These are phyloP conservation scores for Trypanosoma cruzi DNA, from an alignment of 208 protist species.

Conservation along the genomic window DNA sequence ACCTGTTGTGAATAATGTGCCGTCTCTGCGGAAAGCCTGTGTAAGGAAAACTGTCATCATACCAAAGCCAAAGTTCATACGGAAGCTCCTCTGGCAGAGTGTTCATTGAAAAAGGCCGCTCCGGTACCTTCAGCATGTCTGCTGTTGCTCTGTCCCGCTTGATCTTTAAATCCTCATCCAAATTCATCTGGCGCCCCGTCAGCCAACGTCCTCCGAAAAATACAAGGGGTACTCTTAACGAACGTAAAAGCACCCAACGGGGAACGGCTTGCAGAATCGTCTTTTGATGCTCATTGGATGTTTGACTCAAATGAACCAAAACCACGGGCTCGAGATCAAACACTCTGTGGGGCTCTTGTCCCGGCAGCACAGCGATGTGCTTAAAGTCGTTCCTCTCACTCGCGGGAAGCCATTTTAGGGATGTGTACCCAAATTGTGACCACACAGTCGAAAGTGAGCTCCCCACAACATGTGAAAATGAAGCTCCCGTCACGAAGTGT, in stretches of 20 bases:
- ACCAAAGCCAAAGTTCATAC: slow-evolving; percentile 22
- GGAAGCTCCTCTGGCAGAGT: neutral
- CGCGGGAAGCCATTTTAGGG: slow-evolving; percentile 60
- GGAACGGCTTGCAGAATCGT: slow-evolving; percentile 33
- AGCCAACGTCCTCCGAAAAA: slow-evolving; percentile 35
- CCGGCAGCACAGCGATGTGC: slow-evolving; percentile 4
- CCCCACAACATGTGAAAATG: slow-evolving; percentile 32
- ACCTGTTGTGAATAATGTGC: slow-evolving; percentile 3
- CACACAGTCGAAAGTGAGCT: slow-evolving; percentile 78
- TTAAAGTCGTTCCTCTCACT: slow-evolving; percentile 2
- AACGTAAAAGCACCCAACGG: slow-evolving; percentile 42
- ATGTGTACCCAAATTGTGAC: slow-evolving; percentile 74
- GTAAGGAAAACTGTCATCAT: neutral
- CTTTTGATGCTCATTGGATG: slow-evolving; percentile 34
- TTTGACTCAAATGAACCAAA: slow-evolving; percentile 71
- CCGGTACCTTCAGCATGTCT: neutral
- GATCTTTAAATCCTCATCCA: slow-evolving; percentile 18
- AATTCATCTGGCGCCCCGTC: slow-evolving; percentile 22
- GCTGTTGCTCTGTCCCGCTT: neutral
- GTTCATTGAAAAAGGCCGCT: neutral
- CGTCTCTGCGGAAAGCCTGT: slow-evolving; percentile 4
- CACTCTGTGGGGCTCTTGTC: slow-evolving; percentile 43
- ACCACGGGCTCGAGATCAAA: slow-evolving; percentile 30
- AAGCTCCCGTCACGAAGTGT: slow-evolving; percentile 31
- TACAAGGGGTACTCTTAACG: slow-evolving; percentile 42